phyloP scores from a whole-genome alignment of 2,329 filamentous ascomycete species.

The Zarea fungicola region DNA sequence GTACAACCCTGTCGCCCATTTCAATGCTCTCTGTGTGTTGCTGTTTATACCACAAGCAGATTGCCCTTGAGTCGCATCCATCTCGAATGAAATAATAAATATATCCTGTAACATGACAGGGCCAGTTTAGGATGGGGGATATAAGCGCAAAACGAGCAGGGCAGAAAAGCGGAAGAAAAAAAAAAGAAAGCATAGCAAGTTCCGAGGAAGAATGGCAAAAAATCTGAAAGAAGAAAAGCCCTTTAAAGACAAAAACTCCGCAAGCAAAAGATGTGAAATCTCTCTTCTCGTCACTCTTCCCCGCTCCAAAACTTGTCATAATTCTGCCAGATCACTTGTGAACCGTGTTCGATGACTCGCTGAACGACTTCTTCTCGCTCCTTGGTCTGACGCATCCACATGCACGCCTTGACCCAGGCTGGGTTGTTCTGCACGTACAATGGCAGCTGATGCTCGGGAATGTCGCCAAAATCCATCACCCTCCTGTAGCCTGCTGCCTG shows the following conservation, averaged over 20 bases:
- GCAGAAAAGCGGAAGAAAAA: too few species aligned
- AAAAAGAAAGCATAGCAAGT: too few species aligned
- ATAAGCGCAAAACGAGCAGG: too few species aligned
- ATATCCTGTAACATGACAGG: too few species aligned
- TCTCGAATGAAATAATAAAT: too few species aligned
- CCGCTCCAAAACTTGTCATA: background rate
- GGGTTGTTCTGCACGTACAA: slow-evolving; percentile 39
- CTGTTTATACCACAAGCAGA: too few species aligned
- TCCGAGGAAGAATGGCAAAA: too few species aligned
- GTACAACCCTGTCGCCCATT: too few species aligned
- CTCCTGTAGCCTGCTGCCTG: slow-evolving; percentile 25
- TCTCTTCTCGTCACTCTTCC: background rate
- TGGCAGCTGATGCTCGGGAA: slow-evolving; percentile 37
- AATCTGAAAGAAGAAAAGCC: background rate
- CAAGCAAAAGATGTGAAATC: background rate
- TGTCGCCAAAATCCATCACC: slow-evolving; percentile 32
- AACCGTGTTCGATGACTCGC: background rate
- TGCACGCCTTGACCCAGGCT: slow-evolving; percentile 39
- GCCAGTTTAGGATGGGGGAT: too few species aligned
- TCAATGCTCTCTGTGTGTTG: too few species aligned
- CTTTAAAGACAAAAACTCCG: too few species aligned
- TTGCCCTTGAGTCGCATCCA: too few species aligned
- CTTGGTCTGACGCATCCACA: slow-evolving; percentile 29
- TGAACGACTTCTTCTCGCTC: background rate
- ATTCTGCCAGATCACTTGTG: background rate